These are phyloP conservation scores for Tritrichomonas foetus DNA, from an alignment of 208 protist species.

Conservation along the genomic window DNA sequence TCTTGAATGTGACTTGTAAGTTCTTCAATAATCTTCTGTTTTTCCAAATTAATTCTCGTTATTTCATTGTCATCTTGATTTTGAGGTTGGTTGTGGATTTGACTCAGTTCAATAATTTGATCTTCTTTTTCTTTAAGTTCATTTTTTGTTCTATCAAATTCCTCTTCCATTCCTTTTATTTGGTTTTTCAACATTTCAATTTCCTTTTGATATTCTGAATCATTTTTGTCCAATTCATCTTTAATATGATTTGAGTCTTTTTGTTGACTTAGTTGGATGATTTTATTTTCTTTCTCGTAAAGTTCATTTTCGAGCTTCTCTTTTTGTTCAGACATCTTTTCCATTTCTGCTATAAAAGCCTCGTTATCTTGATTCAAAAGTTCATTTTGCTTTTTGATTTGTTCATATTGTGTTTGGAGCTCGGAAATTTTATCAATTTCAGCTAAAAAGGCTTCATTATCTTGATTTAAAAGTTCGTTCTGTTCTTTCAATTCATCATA, in stretches of 20 bases:
- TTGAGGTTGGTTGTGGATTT: background rate
- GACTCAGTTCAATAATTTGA: background rate
- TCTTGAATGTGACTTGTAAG: background rate
- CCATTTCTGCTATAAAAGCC: background rate
- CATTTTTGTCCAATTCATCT: background rate
- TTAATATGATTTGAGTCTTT: too few relatives aligned
- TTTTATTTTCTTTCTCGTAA: background rate
- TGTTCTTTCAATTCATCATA: background rate
- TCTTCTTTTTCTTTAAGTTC: background rate
- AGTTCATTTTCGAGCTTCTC: background rate
- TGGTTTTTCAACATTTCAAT: background rate
- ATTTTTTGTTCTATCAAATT: background rate
- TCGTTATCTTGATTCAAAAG: background rate
- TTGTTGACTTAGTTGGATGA: too few relatives aligned
- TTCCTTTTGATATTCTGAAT: background rate
- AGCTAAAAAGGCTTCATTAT: too few relatives aligned
- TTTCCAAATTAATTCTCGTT: background rate
- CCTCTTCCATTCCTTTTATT: background rate
- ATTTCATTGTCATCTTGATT: background rate
- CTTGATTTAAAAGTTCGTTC: too few relatives aligned
- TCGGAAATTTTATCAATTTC: too few relatives aligned
- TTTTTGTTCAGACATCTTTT: background rate
- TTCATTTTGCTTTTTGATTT: too few relatives aligned
- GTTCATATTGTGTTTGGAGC: too few relatives aligned
- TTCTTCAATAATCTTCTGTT: background rate